These are phyloP conservation scores for Tremellales sp. DNA, from an alignment of 1,284 basidiomycete genomes.

Conservation along the genomic window DNA sequence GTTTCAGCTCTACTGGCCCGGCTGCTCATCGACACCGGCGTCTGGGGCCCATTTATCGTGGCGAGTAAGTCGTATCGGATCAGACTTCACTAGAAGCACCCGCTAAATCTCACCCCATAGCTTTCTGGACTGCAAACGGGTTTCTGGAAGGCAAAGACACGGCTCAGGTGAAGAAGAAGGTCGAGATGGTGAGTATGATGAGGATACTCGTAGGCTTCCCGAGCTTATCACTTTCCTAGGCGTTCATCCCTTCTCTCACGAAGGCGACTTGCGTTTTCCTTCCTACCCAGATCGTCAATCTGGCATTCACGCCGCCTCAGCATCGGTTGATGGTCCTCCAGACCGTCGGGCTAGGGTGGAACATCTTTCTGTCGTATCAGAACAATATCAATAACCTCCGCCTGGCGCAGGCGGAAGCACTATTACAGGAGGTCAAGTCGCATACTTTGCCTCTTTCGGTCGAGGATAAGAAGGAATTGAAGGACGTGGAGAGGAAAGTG, in stretches of 20 bases:
- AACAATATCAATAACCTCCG: slow-evolving; percentile 40
- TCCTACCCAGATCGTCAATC: slow-evolving; percentile 78
- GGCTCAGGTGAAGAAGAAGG: slow-evolving; percentile 37
- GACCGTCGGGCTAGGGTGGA: slow-evolving; percentile 71
- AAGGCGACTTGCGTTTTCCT: slow-evolving; percentile 59
- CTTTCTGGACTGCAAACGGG: slow-evolving; percentile 41
- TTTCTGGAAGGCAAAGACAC: slow-evolving; percentile 41
- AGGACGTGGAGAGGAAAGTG: slow-evolving; percentile 16
- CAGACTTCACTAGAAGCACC: not conserved
- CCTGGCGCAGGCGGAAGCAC: slow-evolving; percentile 17
- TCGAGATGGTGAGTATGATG: slow-evolving; percentile 27
- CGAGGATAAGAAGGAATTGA: slow-evolving; percentile 12
- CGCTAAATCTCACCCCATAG: slow-evolving; percentile 12
- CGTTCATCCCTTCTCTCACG: slow-evolving; percentile 35
- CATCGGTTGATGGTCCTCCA: slow-evolving; percentile 72
- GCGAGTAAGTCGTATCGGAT: slow-evolving; percentile 17
- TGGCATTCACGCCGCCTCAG: slow-evolving; percentile 70
- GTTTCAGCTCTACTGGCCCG: slow-evolving; percentile 24
- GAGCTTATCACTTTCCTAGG: slow-evolving; percentile 13
- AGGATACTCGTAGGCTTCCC: not conserved
- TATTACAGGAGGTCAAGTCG: slow-evolving; percentile 16
- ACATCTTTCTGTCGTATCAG: slow-evolving; percentile 47
- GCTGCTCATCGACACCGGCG: slow-evolving; percentile 24
- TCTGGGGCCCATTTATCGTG: slow-evolving; percentile 42
- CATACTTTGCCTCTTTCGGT: slow-evolving; percentile 6